Conservation (phyloP, 257 asterid genomes). For the Solanum infundibuliforme region DNA sequence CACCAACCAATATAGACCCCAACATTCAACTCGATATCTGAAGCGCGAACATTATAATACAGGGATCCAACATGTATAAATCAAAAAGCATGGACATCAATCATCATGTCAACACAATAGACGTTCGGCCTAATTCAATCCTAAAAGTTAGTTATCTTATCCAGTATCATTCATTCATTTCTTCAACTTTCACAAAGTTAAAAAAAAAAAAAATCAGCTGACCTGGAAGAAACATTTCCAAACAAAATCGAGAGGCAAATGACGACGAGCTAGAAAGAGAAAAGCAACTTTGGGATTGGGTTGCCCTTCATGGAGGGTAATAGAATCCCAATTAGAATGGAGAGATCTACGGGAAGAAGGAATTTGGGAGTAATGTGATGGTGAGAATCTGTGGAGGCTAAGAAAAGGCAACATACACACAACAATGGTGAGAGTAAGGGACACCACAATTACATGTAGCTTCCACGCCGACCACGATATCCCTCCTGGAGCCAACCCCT, state of each 20-base stretch:
- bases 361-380: neutral
- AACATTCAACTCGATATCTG: neutral
- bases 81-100: neutral
- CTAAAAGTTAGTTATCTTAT: neutral
- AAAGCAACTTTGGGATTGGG: slow-evolving; percentile 62
- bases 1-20: neutral
- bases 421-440: slow-evolving; percentile 19
- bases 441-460: slow-evolving; percentile 28
- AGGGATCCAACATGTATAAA: neutral
- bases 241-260: slow-evolving; percentile 87
- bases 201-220: neutral
- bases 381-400: slow-evolving; percentile 50
- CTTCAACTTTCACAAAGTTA: neutral
- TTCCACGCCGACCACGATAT: slow-evolving; percentile 53
- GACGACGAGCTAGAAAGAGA: slow-evolving; percentile 49
- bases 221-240: slow-evolving; percentile 94
- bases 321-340: neutral
- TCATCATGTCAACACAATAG: neutral
- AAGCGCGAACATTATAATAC: neutral
- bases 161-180: neutral
- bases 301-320: slow-evolving; percentile 13
- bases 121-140: neutral
- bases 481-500: neutral
- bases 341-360: slow-evolving; percentile 29
- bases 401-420: slow-evolving; percentile 44